Evolutionary conservation across 2,329 filamentous ascomycete genomes (phyloP).

Genomic region (Diaporthe sp.): DNA sequence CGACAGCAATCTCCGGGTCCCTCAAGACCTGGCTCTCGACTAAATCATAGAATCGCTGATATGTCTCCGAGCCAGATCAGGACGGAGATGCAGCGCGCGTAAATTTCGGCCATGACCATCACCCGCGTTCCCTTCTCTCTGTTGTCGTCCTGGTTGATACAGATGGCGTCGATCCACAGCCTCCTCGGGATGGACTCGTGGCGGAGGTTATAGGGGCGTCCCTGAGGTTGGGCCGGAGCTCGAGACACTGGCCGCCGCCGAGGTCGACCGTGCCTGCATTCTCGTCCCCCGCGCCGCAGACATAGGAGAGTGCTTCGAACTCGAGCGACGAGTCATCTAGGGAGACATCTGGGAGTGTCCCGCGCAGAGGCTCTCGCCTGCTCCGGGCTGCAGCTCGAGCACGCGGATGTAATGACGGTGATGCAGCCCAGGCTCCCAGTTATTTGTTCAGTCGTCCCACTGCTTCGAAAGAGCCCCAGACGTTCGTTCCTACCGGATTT

Average conservation of each 20-base stretch:
- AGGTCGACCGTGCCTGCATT: neutral
- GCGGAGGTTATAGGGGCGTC: neutral
- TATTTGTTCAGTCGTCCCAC: no score
- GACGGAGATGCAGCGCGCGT: neutral
- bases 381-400: conserved; percentile 3
- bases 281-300: neutral
- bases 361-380: neutral
- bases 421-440: no score
- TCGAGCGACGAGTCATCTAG: neutral
- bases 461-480: no score
- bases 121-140: neutral
- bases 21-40: neutral
- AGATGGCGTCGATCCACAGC: conserved; percentile 7
- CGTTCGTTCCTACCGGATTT: no score
- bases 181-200: neutral
- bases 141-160: neutral
- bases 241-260: neutral
- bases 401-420: no score
- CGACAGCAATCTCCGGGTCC: neutral
- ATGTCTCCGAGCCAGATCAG: neutral
- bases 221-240: neutral
- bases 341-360: neutral
- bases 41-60: neutral
- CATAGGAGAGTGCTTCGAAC: conserved; percentile 1
- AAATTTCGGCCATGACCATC: neutral